Conservation (phyloP, 192 early-diverging fungal species). For the Obelidium mucronatum region DNA sequence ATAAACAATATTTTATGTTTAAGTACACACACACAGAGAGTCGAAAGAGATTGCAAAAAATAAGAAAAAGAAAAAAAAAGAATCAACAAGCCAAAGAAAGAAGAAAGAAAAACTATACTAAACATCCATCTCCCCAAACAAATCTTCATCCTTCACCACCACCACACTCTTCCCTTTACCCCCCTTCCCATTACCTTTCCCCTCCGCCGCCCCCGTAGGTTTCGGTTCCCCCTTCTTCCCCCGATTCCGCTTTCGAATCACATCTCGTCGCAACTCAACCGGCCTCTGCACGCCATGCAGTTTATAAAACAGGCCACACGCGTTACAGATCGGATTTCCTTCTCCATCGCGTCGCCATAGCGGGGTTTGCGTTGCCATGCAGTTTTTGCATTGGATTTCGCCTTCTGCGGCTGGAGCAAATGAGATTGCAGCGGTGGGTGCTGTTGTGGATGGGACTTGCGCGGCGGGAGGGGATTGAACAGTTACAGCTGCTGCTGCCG, state of each 20-base stretch:
- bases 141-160: no score
- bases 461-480: neutral
- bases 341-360: conserved; percentile 93
- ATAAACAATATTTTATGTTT: no score
- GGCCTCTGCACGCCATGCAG: conserved; percentile 91
- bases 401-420: neutral
- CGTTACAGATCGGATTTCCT: conserved; percentile 94
- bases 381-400: conserved; percentile 74
- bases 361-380: conserved; percentile 86
- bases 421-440: neutral
- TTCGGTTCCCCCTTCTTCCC: conserved; percentile 39
- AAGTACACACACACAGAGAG: no score
- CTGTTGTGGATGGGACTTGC: neutral
- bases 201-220: conserved; percentile 1
- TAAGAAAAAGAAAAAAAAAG: no score
- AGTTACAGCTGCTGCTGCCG: neutral
- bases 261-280: conserved; percentile 85
- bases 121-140: neutral
- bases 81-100: neutral
- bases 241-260: conserved; percentile 92
- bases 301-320: conserved; percentile 95
- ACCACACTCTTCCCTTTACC: no score
- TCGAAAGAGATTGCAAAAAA: no score
- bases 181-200: no score
- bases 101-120: neutral